Evolutionary conservation across 805 yeast genomes (phyloP).

Genomic region (Pichia gijzeniarum): DNA sequence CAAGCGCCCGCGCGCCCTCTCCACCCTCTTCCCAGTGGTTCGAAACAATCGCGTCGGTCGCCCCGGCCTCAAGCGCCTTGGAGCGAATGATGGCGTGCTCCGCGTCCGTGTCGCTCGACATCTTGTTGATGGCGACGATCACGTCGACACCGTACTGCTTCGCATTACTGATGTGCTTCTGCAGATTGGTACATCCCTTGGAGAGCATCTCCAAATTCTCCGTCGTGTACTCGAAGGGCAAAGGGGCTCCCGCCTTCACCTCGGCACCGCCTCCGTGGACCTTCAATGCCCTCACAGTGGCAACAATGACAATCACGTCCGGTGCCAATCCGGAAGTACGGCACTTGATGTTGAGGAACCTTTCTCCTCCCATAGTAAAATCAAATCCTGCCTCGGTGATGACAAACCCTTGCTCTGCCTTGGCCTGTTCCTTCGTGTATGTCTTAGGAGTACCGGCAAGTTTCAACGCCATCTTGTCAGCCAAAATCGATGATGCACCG

Average conservation of each 20-base stretch:
- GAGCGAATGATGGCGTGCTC: constrained; percentile 76
- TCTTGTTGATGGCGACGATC: constrained; percentile 88
- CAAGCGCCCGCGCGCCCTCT: constrained; percentile 76
- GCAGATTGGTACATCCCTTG: constrained; percentile 80
- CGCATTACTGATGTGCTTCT: constrained; percentile 85
- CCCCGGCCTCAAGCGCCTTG: constrained; percentile 88
- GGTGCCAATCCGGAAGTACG: constrained; percentile 85
- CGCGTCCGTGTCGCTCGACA: constrained; percentile 72
- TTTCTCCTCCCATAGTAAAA: constrained; percentile 98
- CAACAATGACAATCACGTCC: constrained; percentile 88
- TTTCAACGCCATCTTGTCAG: constrained; percentile 88
- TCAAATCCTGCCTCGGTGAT: constrained; percentile 98
- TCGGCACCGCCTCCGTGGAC: constrained; percentile 97
- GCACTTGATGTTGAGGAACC: constrained; percentile 93
- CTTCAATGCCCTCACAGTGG: constrained; percentile 94
- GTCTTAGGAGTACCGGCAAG: constrained; percentile 63
- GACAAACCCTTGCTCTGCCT: constrained; percentile 65
- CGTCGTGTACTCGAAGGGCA: constrained; percentile 73
- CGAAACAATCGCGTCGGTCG: constrained; percentile 81
- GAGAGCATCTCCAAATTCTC: constrained; percentile 77
- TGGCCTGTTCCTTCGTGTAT: constrained; percentile 29
- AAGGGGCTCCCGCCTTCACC: constrained; percentile 85
- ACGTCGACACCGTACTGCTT: constrained; percentile 84
- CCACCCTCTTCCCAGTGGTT: constrained; percentile 98
- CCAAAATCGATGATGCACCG: constrained; percentile 92